Percentiles rank a stretch among this genome's conserved stretches.
phyloP scores from a whole-genome alignment of 1,284 basidiomycete genomes.

The Marasmius tenuissimus region DNA sequence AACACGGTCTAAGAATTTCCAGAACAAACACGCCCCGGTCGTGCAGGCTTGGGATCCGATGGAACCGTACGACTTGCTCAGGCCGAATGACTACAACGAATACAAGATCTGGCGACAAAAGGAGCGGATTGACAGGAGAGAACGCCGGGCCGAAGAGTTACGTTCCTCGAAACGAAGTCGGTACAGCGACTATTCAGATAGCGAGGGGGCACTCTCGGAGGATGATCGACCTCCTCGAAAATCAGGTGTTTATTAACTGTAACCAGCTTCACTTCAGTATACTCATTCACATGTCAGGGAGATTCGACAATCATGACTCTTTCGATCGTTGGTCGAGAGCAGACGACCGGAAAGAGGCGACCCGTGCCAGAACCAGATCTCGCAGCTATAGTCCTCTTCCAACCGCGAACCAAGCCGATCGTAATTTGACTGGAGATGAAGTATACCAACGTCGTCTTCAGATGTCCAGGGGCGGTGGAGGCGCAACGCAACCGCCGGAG shows the following conservation, averaged over 20 bases:
- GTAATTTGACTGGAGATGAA: conserved; percentile 57
- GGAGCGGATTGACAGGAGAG: conserved; percentile 68
- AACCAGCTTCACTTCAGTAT: conserved; percentile 3
- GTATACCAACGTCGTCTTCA: conserved; percentile 62
- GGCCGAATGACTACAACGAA: conserved; percentile 86
- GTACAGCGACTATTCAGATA: conserved; percentile 67
- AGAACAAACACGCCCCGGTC: conserved; percentile 63
- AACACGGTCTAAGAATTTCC: conserved; percentile 12
- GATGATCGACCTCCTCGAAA: conserved; percentile 73
- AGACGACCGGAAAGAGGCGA: conserved; percentile 44
- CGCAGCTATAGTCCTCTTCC: conserved; percentile 21
- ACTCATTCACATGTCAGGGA: conserved; percentile 38
- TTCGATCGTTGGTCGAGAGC: conserved; percentile 55
- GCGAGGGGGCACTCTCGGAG: conserved; percentile 61
- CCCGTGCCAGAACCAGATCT: conserved; percentile 11
- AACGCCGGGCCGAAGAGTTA: conserved; percentile 59
- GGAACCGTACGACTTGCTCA: conserved; percentile 76
- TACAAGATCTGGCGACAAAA: conserved; percentile 77
- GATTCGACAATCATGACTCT: conserved; percentile 46
- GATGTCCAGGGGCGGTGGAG: conserved; percentile 36
- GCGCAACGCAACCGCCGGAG: neutral
- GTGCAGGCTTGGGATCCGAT: conserved; percentile 69
- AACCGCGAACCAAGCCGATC: conserved; percentile 32
- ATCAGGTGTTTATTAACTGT: conserved; percentile 47
- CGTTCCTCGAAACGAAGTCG: conserved; percentile 59